A percentile compares a stretch with the other conserved stretches of the same genome.
Conservation (phyloP, 2,329 filamentous ascomycete species). For the Phaeosphaeria sp. region DNA sequence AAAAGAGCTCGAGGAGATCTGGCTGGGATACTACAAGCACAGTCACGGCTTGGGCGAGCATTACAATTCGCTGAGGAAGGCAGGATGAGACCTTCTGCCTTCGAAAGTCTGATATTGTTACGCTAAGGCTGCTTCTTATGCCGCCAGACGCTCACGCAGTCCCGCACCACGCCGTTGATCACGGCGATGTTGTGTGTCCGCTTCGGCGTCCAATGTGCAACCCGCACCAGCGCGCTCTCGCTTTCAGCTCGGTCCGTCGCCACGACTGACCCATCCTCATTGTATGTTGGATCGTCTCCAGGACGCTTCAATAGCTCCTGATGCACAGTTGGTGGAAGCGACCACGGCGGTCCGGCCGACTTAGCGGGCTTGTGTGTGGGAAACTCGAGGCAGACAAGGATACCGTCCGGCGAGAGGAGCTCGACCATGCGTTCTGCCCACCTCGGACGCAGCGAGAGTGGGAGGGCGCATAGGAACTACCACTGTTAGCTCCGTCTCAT, state of each 20-base stretch:
- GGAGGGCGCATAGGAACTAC: conserved; percentile 68
- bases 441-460: conserved; percentile 59
- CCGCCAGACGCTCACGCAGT: conserved; percentile 59
- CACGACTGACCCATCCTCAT: conserved; percentile 59
- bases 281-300: conserved; percentile 71
- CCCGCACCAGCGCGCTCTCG: conserved; percentile 48
- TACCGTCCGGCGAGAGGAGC: conserved; percentile 60
- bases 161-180: conserved; percentile 57
- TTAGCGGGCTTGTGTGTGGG: conserved; percentile 73
- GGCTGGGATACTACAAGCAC: conserved; percentile 95
- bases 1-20: conserved; percentile 67
- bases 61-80: conserved; percentile 81
- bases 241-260: conserved; percentile 54
- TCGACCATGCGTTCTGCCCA: conserved; percentile 65
- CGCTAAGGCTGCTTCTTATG: conserved; percentile 30
- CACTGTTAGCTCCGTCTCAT: background rate
- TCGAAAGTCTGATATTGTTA: background rate
- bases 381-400: conserved; percentile 75
- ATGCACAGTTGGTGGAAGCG: conserved; percentile 73
- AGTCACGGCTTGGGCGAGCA: conserved; percentile 95
- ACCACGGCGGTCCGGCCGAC: conserved; percentile 75
- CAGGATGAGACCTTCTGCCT: conserved; percentile 23
- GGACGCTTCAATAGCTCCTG: conserved; percentile 73
- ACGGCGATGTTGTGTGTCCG: conserved; percentile 60
- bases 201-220: conserved; percentile 63